phyloP scores from a whole-genome alignment of 345 rosid species.

The Odontarrhena argentea region DNA sequence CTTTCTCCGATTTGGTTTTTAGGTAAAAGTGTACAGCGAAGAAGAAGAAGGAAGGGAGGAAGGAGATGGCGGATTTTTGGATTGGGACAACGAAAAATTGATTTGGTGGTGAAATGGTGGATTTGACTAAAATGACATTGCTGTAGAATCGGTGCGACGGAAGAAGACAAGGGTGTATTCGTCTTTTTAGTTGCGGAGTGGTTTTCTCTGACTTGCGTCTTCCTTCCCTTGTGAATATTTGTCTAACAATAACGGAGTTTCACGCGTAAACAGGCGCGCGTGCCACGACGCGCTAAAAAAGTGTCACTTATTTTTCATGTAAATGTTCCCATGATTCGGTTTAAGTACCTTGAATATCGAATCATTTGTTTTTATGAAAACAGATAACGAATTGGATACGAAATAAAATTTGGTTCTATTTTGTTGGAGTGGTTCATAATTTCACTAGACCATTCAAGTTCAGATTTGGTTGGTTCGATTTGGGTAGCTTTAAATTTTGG shows the following conservation, averaged over 20 bases:
- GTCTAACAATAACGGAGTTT: conserved; percentile 7
- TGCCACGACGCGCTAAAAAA: conserved; percentile 7
- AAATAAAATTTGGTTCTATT: too few species aligned
- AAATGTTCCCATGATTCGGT: background rate
- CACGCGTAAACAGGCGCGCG: conserved; percentile 18
- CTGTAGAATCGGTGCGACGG: conserved; percentile 23
- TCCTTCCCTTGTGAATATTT: conserved; percentile 30
- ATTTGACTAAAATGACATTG: conserved; percentile 48
- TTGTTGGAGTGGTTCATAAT: too few species aligned
- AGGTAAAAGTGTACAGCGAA: conserved; percentile 34
- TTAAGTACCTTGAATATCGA: too few species aligned
- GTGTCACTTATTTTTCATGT: background rate
- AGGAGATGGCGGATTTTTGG: conserved; percentile 14
- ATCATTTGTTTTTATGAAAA: too few species aligned
- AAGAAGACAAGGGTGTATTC: conserved; percentile 36
- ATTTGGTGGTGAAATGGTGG: background rate
- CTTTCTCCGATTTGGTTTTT: conserved; percentile 1
- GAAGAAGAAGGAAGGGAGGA: conserved; percentile 9
- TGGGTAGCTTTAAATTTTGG: too few species aligned
- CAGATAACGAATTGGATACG: too few species aligned
- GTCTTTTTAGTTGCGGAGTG: conserved; percentile 22
- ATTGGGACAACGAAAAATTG: conserved; percentile 29
- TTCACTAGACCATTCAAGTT: too few species aligned
- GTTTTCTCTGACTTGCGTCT: conserved; percentile 35
- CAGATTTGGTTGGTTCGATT: too few species aligned